Conservation (phyloP, 2,329 filamentous ascomycete species). For the Arachnopeziza araneosa region DNA sequence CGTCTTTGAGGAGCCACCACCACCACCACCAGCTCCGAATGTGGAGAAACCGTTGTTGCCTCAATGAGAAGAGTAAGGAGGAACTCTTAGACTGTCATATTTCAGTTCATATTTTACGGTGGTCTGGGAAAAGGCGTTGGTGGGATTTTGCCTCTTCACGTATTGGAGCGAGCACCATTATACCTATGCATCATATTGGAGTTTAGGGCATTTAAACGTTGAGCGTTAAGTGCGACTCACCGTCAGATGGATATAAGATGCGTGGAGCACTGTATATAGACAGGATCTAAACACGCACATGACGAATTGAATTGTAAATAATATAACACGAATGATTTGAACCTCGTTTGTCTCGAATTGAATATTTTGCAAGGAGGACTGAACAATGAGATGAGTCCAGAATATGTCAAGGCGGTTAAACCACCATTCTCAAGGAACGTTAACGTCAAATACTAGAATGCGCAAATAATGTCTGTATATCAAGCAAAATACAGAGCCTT, state of each 20-base stretch:
- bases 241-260: background rate
- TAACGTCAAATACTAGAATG: too few species aligned
- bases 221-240: background rate
- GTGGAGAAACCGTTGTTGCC: slow-evolving; percentile 18
- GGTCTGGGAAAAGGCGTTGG: background rate
- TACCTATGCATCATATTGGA: background rate
- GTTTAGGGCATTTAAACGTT: background rate
- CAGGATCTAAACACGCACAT: background rate
- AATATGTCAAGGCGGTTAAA: too few species aligned
- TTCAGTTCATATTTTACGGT: background rate
- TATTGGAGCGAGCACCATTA: background rate
- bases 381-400: too few species aligned
- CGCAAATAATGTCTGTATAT: too few species aligned
- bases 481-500: too few species aligned
- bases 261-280: background rate
- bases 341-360: background rate
- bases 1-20: slow-evolving; percentile 20
- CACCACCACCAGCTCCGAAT: slow-evolving; percentile 1
- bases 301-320: background rate
- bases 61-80: slow-evolving; percentile 5
- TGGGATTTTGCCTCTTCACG: background rate
- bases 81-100: background rate
- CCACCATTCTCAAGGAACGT: too few species aligned
- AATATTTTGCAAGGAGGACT: too few species aligned
- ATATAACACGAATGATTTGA: background rate